Evolutionary conservation across 345 rosid genomes (phyloP).

Genomic region (Aegle marmelos): DNA sequence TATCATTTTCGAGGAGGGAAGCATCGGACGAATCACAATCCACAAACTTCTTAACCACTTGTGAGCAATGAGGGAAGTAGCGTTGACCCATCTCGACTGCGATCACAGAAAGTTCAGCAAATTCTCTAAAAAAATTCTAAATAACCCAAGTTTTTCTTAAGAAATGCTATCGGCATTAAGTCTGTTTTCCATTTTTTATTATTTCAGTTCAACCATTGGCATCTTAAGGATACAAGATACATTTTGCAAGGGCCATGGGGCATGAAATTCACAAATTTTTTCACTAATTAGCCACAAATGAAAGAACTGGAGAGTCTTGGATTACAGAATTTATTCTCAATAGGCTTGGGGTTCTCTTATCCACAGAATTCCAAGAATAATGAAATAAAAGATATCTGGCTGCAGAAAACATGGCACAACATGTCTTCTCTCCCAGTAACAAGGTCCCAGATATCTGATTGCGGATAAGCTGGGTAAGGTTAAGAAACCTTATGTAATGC

Average conservation of each 20-base stretch:
- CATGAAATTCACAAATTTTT: no score
- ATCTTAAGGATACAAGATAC: not conserved
- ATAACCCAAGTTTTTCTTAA: no score
- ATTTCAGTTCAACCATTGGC: no score
- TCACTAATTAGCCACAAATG: not conserved
- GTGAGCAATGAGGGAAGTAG: constrained; percentile 42
- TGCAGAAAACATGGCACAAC: not conserved
- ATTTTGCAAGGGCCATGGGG: not conserved
- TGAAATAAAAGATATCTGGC: not conserved
- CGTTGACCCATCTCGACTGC: constrained; percentile 41
- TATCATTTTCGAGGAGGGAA: constrained; percentile 30
- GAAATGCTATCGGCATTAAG: no score
- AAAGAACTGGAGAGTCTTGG: not conserved
- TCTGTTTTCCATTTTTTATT: no score
- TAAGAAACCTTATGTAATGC: not conserved
- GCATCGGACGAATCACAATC: constrained; percentile 32
- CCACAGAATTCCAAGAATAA: not conserved
- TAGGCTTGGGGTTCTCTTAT: not conserved
- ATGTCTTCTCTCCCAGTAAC: not conserved
- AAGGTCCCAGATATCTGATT: not conserved
- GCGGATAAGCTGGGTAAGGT: not conserved
- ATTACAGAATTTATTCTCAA: not conserved
- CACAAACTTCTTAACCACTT: constrained; percentile 34
- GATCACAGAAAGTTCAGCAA: constrained; percentile 7
- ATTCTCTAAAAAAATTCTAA: not conserved